phyloP scores from a whole-genome alignment of 768 basidiomycete species.

The Botryobasidium botryosum region DNA sequence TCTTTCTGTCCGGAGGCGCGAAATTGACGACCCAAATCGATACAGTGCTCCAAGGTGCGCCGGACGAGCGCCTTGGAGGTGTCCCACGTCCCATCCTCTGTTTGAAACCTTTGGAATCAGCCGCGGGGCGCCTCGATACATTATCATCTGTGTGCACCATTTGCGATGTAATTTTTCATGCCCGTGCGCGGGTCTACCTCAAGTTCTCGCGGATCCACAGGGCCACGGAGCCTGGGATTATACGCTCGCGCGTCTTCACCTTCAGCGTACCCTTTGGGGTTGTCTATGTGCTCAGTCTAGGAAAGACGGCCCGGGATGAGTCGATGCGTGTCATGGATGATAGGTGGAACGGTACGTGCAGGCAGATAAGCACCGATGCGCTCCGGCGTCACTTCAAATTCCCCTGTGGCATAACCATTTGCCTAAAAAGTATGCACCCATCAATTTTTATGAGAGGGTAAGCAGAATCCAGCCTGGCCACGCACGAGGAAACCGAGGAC shows the following conservation, averaged over 20 bases:
- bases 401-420: conserved; percentile 52
- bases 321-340: too few relatives aligned
- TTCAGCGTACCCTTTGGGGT: conserved; percentile 52
- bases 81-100: conserved; percentile 65
- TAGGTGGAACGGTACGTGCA: too few relatives aligned
- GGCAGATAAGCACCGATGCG: conserved; percentile 76
- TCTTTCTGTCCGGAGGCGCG: conserved; percentile 38
- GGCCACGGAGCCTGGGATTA: conserved; percentile 59
- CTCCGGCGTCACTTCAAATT: conserved; percentile 77
- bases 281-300: neutral
- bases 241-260: conserved; percentile 68
- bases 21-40: conserved; percentile 62
- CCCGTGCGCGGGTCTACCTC: conserved; percentile 73
- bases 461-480: too few relatives aligned
- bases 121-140: too few relatives aligned
- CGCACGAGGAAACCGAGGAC: conserved; percentile 73
- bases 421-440: too few relatives aligned
- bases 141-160: too few relatives aligned
- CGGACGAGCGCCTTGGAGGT: conserved; percentile 69
- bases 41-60: conserved; percentile 57
- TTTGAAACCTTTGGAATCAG: too few relatives aligned
- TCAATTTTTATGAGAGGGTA: too few relatives aligned
- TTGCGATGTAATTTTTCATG: conserved; percentile 93
- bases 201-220: conserved; percentile 69
- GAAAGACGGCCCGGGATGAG: too few relatives aligned